Conservation (phyloP, 75 land plant species). For the Selaginella moellendorffii region DNA sequence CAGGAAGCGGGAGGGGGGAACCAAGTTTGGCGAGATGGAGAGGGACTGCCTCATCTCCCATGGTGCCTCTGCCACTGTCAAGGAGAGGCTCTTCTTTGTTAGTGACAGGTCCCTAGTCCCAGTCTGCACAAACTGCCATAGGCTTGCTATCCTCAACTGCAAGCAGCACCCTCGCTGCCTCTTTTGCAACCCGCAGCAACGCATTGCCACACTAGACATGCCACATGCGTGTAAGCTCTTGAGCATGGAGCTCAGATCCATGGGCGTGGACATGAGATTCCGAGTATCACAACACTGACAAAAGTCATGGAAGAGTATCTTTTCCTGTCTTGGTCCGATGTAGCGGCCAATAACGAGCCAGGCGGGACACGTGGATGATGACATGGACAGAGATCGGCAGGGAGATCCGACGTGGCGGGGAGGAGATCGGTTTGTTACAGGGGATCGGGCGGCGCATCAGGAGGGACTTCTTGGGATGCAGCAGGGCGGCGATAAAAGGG, state of each 20-base stretch:
- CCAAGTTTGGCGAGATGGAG: constrained; percentile 91
- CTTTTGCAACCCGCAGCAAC: constrained; percentile 45
- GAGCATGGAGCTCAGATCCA: constrained; percentile 72
- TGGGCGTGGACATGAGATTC: constrained; percentile 66
- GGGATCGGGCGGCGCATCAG: too few relatives aligned
- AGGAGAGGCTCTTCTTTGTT: constrained; percentile 61
- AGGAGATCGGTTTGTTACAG: too few relatives aligned
- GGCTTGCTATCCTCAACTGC: constrained; percentile 17
- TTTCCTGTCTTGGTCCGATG: too few relatives aligned
- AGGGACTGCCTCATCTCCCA: constrained; percentile 78
- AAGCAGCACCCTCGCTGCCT: constrained; percentile 41
- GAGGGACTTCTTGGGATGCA: too few relatives aligned
- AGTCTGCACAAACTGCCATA: constrained; percentile 37
- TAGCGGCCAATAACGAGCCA: too few relatives aligned
- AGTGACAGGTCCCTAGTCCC: constrained; percentile 58
- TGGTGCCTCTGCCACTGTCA: constrained; percentile 64
- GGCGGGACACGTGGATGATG: too few relatives aligned
- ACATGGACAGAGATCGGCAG: too few relatives aligned
- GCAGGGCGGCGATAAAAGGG: too few relatives aligned
- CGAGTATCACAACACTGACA: too few relatives aligned
- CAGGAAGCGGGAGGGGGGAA: constrained; percentile 59
- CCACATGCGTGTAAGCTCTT: constrained; percentile 88
- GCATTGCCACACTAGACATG: constrained; percentile 41
- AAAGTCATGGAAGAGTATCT: too few relatives aligned
- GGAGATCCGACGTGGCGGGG: too few relatives aligned